Evolutionary conservation across 345 rosid genomes (phyloP), one percentile per base, ranked within the genome.

Genomic region (Brassica nigra): DNA sequence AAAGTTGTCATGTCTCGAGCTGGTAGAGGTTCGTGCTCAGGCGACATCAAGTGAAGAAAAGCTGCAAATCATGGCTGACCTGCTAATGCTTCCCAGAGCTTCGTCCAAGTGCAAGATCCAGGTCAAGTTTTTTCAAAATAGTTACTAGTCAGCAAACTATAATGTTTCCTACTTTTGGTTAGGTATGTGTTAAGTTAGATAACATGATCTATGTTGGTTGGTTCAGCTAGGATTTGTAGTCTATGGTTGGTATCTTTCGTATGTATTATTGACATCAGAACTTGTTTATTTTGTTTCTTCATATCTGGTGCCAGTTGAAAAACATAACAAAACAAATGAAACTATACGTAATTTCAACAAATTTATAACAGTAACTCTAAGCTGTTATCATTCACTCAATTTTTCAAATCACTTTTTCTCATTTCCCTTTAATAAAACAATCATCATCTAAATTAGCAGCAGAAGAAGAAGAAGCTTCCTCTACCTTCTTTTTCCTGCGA

Each of bases 391-490:
- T 23, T 58, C 63, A 49, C 52, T 27, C 6, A 20, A 67, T 28
- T 58, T 39, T 6, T 69, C 73, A 68, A 76, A 29, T 44, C 33
- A 68, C 18, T 14, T 49, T 16, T 31, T 12, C 68, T 29, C 20
- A 12, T 30, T 59, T 18, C 49, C 9, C 16, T 9, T 59, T 28
- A 57, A 28, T 28, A 23, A 52, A 49, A 1, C 72, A 34, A 76
- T 68, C 18, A 49, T 34, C 37, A 69, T 66, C 2, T 52, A 33
- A 3, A 63, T 62, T 49, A 79, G 65, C 78, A 79, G 47, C 82
- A 76, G 62, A 39, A 39, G 3, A 27, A 93, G 87, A 93, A 94
- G 88, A 88, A 92, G 87, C 89, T 88, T 74, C 97, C 83, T 80
- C 86, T 85, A 0, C 85, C 62, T 66, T 72, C 85, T 75, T 84